Evolutionary conservation across 192 early-diverging fungal genomes (phyloP).

Genomic region (Backusella luteola): DNA sequence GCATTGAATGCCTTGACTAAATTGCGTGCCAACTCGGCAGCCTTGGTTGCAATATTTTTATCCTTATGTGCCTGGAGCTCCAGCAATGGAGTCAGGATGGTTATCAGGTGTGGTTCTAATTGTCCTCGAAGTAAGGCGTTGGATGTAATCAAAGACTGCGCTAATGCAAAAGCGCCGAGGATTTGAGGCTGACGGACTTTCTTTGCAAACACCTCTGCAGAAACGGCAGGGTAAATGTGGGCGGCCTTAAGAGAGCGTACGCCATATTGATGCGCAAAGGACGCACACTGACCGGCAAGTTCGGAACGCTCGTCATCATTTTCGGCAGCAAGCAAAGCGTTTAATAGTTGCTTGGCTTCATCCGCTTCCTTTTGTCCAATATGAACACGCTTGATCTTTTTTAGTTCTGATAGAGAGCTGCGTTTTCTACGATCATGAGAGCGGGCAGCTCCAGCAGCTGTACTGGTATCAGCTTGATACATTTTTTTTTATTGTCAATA

Average conservation of each 20-base stretch:
- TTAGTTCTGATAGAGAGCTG: background rate
- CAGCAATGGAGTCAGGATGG: slow-evolving; percentile 61
- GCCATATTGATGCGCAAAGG: slow-evolving; percentile 50
- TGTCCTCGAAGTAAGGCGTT: slow-evolving; percentile 51
- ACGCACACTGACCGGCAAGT: slow-evolving; percentile 22
- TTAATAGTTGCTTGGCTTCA: slow-evolving; percentile 28
- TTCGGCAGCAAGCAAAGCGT: slow-evolving; percentile 4
- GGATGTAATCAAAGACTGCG: slow-evolving; percentile 33
- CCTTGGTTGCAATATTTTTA: slow-evolving; percentile 37
- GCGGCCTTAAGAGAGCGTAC: slow-evolving; percentile 55
- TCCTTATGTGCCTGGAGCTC: slow-evolving; percentile 57
- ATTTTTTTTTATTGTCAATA: background rate
- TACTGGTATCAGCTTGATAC: slow-evolving; percentile 5
- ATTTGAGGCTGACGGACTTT: slow-evolving; percentile 35
- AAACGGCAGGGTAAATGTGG: slow-evolving; percentile 58
- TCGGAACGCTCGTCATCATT: slow-evolving; percentile 16
- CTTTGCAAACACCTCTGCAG: slow-evolving; percentile 64
- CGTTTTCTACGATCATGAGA: slow-evolving; percentile 7
- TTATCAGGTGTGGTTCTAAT: slow-evolving; percentile 69
- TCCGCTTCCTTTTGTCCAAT: slow-evolving; percentile 3
- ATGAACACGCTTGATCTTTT: slow-evolving; percentile 4
- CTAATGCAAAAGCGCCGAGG: background rate
- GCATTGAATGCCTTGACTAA: slow-evolving; percentile 42
- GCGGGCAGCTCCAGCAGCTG: background rate
- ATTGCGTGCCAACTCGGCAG: slow-evolving; percentile 38